These are phyloP conservation scores for Nakataea oryzae DNA, from an alignment of 2,329 filamentous ascomycete species.

Conservation along the genomic window DNA sequence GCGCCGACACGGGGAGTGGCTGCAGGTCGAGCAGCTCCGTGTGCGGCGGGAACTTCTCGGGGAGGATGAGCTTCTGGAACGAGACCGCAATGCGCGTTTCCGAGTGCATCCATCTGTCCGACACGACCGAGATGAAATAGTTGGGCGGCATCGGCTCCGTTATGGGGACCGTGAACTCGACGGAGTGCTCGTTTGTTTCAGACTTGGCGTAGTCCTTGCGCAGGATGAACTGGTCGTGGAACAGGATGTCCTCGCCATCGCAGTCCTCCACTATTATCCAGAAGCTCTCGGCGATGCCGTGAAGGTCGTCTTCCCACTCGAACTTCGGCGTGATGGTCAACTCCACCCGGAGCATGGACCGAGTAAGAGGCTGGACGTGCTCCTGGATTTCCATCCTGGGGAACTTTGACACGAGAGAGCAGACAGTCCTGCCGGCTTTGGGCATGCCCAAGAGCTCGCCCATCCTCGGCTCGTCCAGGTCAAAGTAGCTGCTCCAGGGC, in stretches of 20 bases:
- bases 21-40: conserved; percentile 89
- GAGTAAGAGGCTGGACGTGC: conserved; percentile 87
- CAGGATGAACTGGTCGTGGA: conserved; percentile 87
- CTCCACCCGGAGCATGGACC: conserved; percentile 85
- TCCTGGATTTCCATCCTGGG: conserved; percentile 87
- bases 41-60: conserved; percentile 90
- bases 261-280: conserved; percentile 98
- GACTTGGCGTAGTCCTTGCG: conserved; percentile 78
- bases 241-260: conserved; percentile 91
- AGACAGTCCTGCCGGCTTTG: conserved; percentile 77
- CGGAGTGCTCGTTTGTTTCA: conserved; percentile 84
- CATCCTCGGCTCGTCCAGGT: conserved; percentile 92
- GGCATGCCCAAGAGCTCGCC: conserved; percentile 87
- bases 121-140: conserved; percentile 93
- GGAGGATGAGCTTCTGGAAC: conserved; percentile 88
- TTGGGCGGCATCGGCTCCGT: conserved; percentile 97
- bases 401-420: conserved; percentile 81
- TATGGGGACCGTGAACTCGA: conserved; percentile 94
- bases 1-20: conserved; percentile 67
- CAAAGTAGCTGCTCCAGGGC: conserved; percentile 87
- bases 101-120: conserved; percentile 96
- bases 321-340: conserved; percentile 90
- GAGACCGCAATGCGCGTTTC: conserved; percentile 89
- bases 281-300: conserved; percentile 83
- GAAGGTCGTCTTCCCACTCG: conserved; percentile 83